Conservation (phyloP, 2,329 filamentous ascomycete genomes). For the Pyricularia sp. region DNA sequence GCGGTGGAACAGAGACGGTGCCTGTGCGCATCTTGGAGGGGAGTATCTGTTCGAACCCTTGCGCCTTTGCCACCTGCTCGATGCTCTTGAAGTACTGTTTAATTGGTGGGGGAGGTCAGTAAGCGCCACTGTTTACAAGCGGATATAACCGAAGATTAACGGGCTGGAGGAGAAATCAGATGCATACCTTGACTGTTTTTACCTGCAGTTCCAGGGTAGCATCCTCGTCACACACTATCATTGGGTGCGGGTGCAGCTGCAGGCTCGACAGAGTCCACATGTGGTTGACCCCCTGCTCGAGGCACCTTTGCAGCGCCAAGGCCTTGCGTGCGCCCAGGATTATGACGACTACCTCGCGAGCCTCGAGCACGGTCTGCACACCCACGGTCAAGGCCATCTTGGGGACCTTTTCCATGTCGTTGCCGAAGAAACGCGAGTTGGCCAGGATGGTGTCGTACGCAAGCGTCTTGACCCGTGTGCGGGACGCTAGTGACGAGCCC, state of each 20-base stretch:
- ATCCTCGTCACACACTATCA: slow-evolving; percentile 69
- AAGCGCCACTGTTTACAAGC: neutral
- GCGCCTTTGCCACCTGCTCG: slow-evolving; percentile 39
- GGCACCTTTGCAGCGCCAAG: slow-evolving; percentile 59
- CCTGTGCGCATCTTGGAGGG: slow-evolving; percentile 44
- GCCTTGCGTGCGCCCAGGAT: slow-evolving; percentile 67
- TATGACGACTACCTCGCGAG: slow-evolving; percentile 64
- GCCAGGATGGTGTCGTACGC: slow-evolving; percentile 70
- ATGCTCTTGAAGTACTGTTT: slow-evolving; percentile 50
- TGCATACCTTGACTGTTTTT: slow-evolving; percentile 47
- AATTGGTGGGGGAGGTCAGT: neutral
- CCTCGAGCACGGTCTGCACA: slow-evolving; percentile 48
- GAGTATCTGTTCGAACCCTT: slow-evolving; percentile 36
- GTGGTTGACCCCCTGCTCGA: slow-evolving; percentile 68
- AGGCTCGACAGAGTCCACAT: slow-evolving; percentile 72
- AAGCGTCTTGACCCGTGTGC: slow-evolving; percentile 68
- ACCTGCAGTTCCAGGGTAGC: slow-evolving; percentile 55
- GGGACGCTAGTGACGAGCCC: slow-evolving; percentile 58
- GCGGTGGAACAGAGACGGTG: slow-evolving; percentile 14
- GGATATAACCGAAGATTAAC: neutral
- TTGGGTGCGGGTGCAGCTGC: slow-evolving; percentile 62
- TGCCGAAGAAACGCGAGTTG: slow-evolving; percentile 65
- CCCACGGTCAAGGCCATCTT: slow-evolving; percentile 62
- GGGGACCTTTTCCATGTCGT: slow-evolving; percentile 55
- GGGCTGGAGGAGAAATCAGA: neutral